phyloP scores from a whole-genome alignment of 148 eudicot species.

The Pouteria glomerata region DNA sequence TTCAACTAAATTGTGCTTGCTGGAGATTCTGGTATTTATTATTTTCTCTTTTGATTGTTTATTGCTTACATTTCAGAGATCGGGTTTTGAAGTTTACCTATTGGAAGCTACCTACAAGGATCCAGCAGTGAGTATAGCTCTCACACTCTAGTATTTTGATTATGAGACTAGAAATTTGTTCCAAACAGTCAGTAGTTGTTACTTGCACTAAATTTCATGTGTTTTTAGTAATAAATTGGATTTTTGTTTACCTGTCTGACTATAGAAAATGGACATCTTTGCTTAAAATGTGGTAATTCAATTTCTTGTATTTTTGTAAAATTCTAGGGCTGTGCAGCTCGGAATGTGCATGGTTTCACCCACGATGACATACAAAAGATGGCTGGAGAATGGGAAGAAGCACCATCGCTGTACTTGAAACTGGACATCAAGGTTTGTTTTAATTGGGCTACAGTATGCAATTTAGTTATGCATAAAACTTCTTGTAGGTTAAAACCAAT shows the following conservation, averaged over 20 bases:
- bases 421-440: constrained; percentile 70
- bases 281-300: neutral
- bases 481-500: neutral
- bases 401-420: constrained; percentile 75
- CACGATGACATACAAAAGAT: constrained; percentile 72
- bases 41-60: constrained; percentile 16
- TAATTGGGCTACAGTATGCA: neutral
- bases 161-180: neutral
- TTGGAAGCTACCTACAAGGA: constrained; percentile 93
- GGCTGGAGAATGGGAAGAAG: constrained; percentile 92
- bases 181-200: neutral
- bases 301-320: neutral
- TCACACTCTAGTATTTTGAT: constrained; percentile 1
- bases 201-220: neutral
- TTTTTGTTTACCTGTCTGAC: neutral
- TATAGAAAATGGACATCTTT: neutral
- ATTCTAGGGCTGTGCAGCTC: constrained; percentile 90
- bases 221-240: neutral
- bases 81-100: constrained; percentile 91
- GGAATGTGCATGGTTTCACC: constrained; percentile 87
- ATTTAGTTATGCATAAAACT: neutral
- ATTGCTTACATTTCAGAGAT: constrained; percentile 55
- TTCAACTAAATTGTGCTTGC: constrained; percentile 2
- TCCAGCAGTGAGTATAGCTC: constrained; percentile 62
- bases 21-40: constrained; percentile 10